Percentiles rank a stretch among this genome's conserved stretches.
Evolutionary conservation across 2,329 filamentous ascomycete genomes (phyloP).

Genomic region (Fusarium paranaense): DNA sequence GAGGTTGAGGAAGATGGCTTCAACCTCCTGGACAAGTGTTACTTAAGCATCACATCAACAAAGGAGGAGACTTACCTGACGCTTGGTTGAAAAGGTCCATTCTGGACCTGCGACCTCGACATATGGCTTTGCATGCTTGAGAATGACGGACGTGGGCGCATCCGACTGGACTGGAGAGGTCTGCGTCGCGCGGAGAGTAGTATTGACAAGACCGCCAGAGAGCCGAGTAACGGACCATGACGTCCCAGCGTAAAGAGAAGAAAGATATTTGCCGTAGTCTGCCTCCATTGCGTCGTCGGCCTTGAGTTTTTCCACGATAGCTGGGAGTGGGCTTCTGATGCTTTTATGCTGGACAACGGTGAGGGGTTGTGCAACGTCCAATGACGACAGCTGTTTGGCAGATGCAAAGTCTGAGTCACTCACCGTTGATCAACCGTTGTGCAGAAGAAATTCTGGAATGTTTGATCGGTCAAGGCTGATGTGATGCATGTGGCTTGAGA

Average conservation of each 20-base stretch:
- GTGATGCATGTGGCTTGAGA: not conserved
- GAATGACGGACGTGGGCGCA: constrained; percentile 25
- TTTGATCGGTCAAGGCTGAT: not conserved
- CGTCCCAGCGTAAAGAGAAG: not conserved
- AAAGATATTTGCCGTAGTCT: not conserved
- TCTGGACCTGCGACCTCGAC: constrained; percentile 22
- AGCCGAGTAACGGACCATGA: not conserved
- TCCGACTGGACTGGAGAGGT: not conserved
- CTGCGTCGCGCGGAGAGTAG: constrained; percentile 20
- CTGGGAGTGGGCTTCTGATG: not conserved
- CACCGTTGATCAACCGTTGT: not conserved
- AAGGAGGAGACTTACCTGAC: constrained; percentile 16
- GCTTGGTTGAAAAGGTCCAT: constrained; percentile 22
- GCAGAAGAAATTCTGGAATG: not conserved
- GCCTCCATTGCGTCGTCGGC: not conserved
- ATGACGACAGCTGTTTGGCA: not conserved
- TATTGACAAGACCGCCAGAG: constrained; percentile 32
- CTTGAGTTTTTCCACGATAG: not conserved
- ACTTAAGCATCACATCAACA: not conserved
- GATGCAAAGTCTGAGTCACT: not conserved
- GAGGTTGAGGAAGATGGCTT: not conserved
- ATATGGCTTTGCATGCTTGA: constrained; percentile 34
- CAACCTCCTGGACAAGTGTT: not conserved
- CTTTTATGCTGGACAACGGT: not conserved
- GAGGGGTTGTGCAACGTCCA: not conserved